Conservation (phyloP, 495 filamentous ascomycete genomes). For the Aspergillus wentii region DNA sequence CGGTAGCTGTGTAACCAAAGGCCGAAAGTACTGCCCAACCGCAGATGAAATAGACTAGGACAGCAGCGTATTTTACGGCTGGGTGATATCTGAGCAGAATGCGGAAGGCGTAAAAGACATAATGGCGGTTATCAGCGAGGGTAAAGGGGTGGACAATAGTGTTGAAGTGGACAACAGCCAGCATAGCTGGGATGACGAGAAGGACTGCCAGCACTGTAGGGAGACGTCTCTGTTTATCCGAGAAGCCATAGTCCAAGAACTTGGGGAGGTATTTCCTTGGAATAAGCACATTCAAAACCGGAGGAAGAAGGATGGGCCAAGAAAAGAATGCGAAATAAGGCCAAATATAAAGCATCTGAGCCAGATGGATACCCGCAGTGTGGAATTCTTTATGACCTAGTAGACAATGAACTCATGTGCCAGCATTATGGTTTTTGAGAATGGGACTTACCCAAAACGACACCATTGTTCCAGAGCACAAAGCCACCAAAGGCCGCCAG, state of each 20-base stretch:
- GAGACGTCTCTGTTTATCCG: conserved; percentile 25
- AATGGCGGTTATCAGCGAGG: conserved; percentile 93
- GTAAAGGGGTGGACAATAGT: conserved; percentile 96
- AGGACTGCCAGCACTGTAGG: conserved; percentile 33
- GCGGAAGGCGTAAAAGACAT: conserved; percentile 93
- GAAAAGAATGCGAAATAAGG: conserved; percentile 88
- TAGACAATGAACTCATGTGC: background rate
- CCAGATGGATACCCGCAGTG: conserved; percentile 76
- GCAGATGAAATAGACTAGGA: conserved; percentile 56
- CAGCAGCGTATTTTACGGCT: conserved; percentile 60
- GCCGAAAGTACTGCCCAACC: conserved; percentile 57
- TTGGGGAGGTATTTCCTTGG: conserved; percentile 31
- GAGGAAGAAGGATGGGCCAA: conserved; percentile 63
- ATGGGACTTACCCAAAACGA: conserved; percentile 68
- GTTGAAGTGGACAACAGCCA: conserved; percentile 67
- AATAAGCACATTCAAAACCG: conserved; percentile 37
- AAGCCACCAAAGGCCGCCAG: conserved; percentile 67
- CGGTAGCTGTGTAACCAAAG: conserved; percentile 36
- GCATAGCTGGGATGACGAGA: conserved; percentile 40
- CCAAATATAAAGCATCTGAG: conserved; percentile 95
- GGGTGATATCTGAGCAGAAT: conserved; percentile 65
- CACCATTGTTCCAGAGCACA: conserved; percentile 80
- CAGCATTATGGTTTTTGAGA: conserved; percentile 10
- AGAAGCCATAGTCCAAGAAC: conserved; percentile 31
- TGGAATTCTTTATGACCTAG: conserved; percentile 91